Conservation (phyloP, 2,329 filamentous ascomycete genomes). For the Aspergillus awamori region DNA sequence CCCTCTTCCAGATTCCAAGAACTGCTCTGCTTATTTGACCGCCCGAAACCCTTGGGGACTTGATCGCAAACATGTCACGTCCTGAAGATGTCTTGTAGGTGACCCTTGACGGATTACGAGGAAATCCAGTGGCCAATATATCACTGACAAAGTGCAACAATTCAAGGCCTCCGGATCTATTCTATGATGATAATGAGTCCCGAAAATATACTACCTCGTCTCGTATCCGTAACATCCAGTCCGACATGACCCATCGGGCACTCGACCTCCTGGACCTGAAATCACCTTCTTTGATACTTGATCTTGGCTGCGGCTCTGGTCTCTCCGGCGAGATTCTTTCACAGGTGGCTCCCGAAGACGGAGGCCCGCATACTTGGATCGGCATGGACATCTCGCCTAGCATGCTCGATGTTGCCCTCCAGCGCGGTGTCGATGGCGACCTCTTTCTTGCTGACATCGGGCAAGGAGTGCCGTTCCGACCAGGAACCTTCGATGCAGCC, state of each 20-base stretch:
- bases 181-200: slow-evolving; percentile 94
- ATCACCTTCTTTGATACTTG: slow-evolving; percentile 83
- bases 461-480: slow-evolving; percentile 90
- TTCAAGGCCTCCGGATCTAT: slow-evolving; percentile 84
- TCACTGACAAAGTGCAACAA: neutral
- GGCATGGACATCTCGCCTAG: slow-evolving; percentile 92
- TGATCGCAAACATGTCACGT: slow-evolving; percentile 75
- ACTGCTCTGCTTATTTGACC: neutral
- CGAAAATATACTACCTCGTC: slow-evolving; percentile 97
- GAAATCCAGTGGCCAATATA: slow-evolving; percentile 16
- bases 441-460: slow-evolving; percentile 93
- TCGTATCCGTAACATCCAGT: slow-evolving; percentile 93
- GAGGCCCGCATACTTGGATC: slow-evolving; percentile 91
- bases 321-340: slow-evolving; percentile 93
- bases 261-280: slow-evolving; percentile 85
- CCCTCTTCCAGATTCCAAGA: neutral
- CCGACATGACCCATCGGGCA: slow-evolving; percentile 89
- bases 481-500: slow-evolving; percentile 90
- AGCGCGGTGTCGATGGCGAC: slow-evolving; percentile 90
- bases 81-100: slow-evolving; percentile 88
- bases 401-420: slow-evolving; percentile 96
- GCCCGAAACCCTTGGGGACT: neutral
- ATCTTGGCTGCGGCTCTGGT: slow-evolving; percentile 94
- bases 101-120: neutral
- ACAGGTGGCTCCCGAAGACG: slow-evolving; percentile 66